Evolutionary conservation across 352 stramenopile species (phyloP), one percentile per base, ranked within the genome.

Genomic region (Aphanomyces cochlioides): DNA sequence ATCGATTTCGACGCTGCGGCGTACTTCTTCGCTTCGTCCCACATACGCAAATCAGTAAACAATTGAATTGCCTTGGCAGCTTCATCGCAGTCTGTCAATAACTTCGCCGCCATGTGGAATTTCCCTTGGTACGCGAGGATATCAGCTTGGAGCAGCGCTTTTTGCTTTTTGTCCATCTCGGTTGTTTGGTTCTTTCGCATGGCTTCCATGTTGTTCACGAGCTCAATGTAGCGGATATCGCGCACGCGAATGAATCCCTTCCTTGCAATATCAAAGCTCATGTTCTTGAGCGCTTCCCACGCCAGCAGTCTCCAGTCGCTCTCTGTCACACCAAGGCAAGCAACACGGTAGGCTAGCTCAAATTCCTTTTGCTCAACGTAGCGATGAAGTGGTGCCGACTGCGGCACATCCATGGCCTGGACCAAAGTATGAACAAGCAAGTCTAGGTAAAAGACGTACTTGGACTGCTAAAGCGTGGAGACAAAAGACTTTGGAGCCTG

Each of bases 301-400:
- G 84, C 91, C 5, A 97, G 73, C 48, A 93, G 74, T 1, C 89
- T 78, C 91, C 91, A 97, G 71, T 97, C 91, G 47, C 82, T 84
- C 56, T 97, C 90, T 1, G 95, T 98, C n/a, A 98, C 92, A n/a
- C 93, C 93, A 6, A 98, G 74, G 67, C 90, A 98, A 10, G 95
- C 95, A 39, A 98, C 85, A 0, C 79, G 76, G 74, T 98, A 97
- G 5, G 93, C 95, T 39, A 87, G 75, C 34, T 74, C 39, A 68
- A 98, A 97, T 66, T 98, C 77, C 37, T 92, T 88, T 47, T 87
- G 82, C 72, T 98, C 90, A 21, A 98, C 68, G 70, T 96, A 95
- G 6, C 90, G 88, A 58, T 96, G 93, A 12, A 98, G 72, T 13
- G 83, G 81, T 36, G 86, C 84, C 0, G 85, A 95, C 64, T 97